A percentile compares a stretch with the other conserved stretches of the same genome.
These are phyloP conservation scores for Aristolochia californica DNA, from an alignment of 164 flowering plant genomes.

Conservation along the genomic window DNA sequence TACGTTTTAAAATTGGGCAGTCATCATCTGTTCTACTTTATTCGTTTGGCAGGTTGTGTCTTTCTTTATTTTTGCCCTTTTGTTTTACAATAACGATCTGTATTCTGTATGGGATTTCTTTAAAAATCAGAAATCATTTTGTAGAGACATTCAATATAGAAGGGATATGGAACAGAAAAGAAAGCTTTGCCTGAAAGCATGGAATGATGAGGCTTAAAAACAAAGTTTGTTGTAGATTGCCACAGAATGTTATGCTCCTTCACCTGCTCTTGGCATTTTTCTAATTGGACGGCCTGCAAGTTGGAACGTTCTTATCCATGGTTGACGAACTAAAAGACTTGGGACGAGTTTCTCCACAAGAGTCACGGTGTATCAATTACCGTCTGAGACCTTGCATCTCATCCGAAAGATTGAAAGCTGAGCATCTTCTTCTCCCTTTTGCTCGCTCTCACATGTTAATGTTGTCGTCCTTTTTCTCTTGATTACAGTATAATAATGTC, in stretches of 20 bases:
- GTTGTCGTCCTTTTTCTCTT: slow-evolving; percentile 3
- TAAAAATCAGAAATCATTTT: too few species aligned
- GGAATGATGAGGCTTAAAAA: not conserved
- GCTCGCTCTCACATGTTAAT: slow-evolving; percentile 3
- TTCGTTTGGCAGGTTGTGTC: not conserved
- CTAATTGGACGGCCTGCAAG: not conserved
- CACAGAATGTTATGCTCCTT: not conserved
- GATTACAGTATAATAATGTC: not conserved
- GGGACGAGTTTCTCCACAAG: too few species aligned
- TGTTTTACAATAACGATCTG: not conserved
- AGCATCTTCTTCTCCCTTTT: not conserved
- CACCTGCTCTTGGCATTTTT: slow-evolving; percentile 7
- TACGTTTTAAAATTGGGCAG: too few species aligned
- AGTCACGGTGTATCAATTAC: too few species aligned
- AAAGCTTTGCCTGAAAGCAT: not conserved
- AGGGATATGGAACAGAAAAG: not conserved
- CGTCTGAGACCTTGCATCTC: too few species aligned
- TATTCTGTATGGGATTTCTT: too few species aligned
- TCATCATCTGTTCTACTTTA: too few species aligned
- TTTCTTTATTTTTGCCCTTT: not conserved
- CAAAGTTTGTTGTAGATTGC: too few species aligned
- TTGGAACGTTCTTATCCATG: too few species aligned
- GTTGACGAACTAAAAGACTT: too few species aligned
- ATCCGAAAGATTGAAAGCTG: too few species aligned
- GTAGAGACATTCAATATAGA: too few species aligned